Percentiles rank a stretch among this genome's conserved stretches.
Conservation (phyloP, 2,329 filamentous ascomycete species). For the Aaosphaeria pasadenensis region DNA sequence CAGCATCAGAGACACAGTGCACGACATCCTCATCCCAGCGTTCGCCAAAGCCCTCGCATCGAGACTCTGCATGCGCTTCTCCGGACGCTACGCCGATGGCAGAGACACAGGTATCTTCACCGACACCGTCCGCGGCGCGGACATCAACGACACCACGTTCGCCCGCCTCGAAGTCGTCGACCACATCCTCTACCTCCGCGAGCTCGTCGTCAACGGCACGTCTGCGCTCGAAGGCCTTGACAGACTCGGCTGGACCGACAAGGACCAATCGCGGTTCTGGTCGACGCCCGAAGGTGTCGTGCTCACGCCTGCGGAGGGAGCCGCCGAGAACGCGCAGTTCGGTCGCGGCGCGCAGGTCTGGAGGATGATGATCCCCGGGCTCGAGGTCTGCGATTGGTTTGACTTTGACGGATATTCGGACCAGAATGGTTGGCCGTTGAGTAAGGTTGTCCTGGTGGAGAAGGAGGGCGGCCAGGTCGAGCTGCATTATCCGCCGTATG, state of each 20-base stretch:
- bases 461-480: constrained; percentile 10
- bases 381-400: constrained; percentile 27
- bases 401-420: constrained; percentile 33
- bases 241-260: constrained; percentile 19
- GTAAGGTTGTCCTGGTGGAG: constrained; percentile 25
- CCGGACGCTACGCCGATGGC: constrained; percentile 17
- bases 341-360: constrained; percentile 23
- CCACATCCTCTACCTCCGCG: constrained; percentile 24
- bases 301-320: constrained; percentile 24
- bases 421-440: constrained; percentile 27
- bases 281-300: constrained; percentile 20
- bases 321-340: constrained; percentile 18
- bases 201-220: constrained; percentile 24
- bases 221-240: constrained; percentile 27
- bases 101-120: constrained; percentile 16
- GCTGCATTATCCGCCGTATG: constrained; percentile 29
- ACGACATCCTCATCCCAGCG: constrained; percentile 22
- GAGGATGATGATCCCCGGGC: constrained; percentile 22
- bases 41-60: constrained; percentile 18
- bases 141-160: constrained; percentile 11
- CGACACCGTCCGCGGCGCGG: constrained; percentile 10
- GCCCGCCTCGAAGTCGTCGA: constrained; percentile 22
- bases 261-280: constrained; percentile 13
- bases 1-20: constrained; percentile 11
- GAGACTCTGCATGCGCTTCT: constrained; percentile 14